phyloP scores from a whole-genome alignment of 2,329 filamentous ascomycete species.

The Aspergillus fumigatiaffinis region DNA sequence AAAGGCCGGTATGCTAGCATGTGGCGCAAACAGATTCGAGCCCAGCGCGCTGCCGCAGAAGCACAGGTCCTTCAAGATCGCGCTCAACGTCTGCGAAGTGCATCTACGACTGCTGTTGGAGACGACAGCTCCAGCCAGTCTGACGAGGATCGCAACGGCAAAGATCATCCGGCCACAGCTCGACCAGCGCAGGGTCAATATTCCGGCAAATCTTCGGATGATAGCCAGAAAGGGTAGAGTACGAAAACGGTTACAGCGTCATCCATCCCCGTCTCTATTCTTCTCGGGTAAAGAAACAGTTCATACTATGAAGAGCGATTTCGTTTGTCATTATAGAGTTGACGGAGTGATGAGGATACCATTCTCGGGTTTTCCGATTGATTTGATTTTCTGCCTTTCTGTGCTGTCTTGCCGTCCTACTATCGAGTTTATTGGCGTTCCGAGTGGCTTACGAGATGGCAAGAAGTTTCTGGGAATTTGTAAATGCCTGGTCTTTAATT shows the following conservation, averaged over 20 bases:
- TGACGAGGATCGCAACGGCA: slow-evolving; percentile 41
- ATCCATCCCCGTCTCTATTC: slow-evolving; percentile 29
- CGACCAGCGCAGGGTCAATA: slow-evolving; percentile 16
- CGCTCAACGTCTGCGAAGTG: slow-evolving; percentile 41
- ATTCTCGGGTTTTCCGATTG: slow-evolving; percentile 8
- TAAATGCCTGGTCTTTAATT: slow-evolving; percentile 11
- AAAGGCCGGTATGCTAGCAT: slow-evolving; percentile 76
- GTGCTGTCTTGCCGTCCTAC: slow-evolving; percentile 10
- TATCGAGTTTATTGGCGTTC: slow-evolving; percentile 24
- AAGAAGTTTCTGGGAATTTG: slow-evolving; percentile 18
- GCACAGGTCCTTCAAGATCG: slow-evolving; percentile 47
- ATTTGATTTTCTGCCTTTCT: slow-evolving; percentile 11
- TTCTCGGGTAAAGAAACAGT: slow-evolving; percentile 20
- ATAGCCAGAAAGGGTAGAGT: slow-evolving; percentile 5
- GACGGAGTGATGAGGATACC: slow-evolving; percentile 8
- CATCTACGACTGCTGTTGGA: slow-evolving; percentile 34
- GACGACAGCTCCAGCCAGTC: slow-evolving; percentile 49
- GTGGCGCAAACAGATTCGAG: slow-evolving; percentile 85
- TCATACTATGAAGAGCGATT: slow-evolving; percentile 10
- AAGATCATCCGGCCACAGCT: slow-evolving; percentile 10
- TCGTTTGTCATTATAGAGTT: slow-evolving; percentile 2
- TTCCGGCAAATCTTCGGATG: slow-evolving; percentile 53
- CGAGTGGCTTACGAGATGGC: slow-evolving; percentile 27
- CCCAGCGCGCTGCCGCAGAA: slow-evolving; percentile 65
- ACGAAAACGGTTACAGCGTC: neutral